Evolutionary conservation across 176 grass and related monocot species (phyloP), one percentile per base, ranked within the genome.

Genomic region (Eleusine coracana): DNA sequence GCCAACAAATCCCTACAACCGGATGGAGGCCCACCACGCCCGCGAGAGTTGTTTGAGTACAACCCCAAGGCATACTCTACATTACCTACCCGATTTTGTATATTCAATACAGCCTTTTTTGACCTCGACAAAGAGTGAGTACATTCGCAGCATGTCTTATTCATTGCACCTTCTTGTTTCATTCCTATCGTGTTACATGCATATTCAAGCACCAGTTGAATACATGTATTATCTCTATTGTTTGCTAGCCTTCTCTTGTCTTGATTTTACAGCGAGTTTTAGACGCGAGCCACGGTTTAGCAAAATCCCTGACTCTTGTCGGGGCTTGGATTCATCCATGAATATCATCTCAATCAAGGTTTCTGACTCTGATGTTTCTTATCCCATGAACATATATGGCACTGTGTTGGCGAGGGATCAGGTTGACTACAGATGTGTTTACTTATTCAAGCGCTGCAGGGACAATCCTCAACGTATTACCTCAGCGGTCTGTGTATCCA

Each of bases 321-420:
- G 0, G 6, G 23, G 5, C 52, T 28, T 62, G 54, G 54, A n/a
- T 9, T 12, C 25, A n/a, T 76, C 74, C 2, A n/a, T 77, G 38
- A 77, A 77, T 62, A 7, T 62, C 55, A 18, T 62, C 7, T n/a
- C 74, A 42, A 44, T 77, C 74, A 77, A 77, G 20, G n/a, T 62
- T 44, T 13, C 38, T 39, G 12, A 61, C 21, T 76, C 37, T 14
- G 55, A 61, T 4, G 4, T 7, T 37, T 6, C 2, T 44, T 77
- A 61, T 17, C 74, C 74, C 6, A 45, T 77, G 10, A 63, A 40
- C 3, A 25, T 77, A 18, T 77, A 29, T 28, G 75, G 39, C 10
- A 63, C 8, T 18, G 39, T 77, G 4, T 5, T 77, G 14, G 75
- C 75, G 10, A 44, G 75, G 58, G 75, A 77, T 7, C 4, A 63